These are phyloP conservation scores for Chrysopogon serrulatus DNA, from an alignment of 176 grass and related monocot species.

Conservation along the genomic window DNA sequence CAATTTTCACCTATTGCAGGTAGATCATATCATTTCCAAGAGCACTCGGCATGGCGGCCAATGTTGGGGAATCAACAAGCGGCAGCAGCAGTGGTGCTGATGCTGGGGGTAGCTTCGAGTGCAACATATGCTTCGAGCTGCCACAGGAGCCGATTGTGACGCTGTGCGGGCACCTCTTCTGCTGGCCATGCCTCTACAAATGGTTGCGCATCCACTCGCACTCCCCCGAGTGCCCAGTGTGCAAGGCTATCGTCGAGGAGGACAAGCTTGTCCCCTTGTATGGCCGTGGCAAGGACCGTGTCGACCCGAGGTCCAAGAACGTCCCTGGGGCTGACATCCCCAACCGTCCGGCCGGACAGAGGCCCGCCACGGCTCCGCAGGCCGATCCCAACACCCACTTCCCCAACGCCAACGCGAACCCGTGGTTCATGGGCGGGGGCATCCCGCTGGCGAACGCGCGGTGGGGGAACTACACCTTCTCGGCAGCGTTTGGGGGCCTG, in stretches of 20 bases:
- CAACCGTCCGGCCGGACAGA: conserved; percentile 59
- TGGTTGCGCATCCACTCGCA: conserved; percentile 73
- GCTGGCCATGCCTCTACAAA: conserved; percentile 91
- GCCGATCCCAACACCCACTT: conserved; percentile 51
- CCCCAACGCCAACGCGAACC: conserved; percentile 43
- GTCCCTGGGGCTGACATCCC: conserved; percentile 63
- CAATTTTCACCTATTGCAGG: neutral
- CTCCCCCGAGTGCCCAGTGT: conserved; percentile 81
- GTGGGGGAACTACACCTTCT: conserved; percentile 85
- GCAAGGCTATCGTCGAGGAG: conserved; percentile 80
- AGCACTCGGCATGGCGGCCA: conserved; percentile 32
- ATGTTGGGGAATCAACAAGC: conserved; percentile 51
- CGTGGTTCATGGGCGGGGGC: conserved; percentile 58
- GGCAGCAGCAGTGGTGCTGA: conserved; percentile 24
- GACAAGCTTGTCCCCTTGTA: conserved; percentile 79
- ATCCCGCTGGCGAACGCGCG: conserved; percentile 36
- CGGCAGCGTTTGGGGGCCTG: conserved; percentile 58
- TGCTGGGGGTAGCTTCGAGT: conserved; percentile 55
- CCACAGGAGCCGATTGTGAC: conserved; percentile 84
- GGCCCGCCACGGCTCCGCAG: conserved; percentile 57
- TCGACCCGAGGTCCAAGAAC: conserved; percentile 63
- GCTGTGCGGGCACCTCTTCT: conserved; percentile 83
- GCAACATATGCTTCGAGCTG: conserved; percentile 95
- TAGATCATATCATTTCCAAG: neutral
- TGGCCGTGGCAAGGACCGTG: conserved; percentile 73